phyloP scores from a whole-genome alignment of 2,329 filamentous ascomycete species.

The Phialophora verrucosa region DNA sequence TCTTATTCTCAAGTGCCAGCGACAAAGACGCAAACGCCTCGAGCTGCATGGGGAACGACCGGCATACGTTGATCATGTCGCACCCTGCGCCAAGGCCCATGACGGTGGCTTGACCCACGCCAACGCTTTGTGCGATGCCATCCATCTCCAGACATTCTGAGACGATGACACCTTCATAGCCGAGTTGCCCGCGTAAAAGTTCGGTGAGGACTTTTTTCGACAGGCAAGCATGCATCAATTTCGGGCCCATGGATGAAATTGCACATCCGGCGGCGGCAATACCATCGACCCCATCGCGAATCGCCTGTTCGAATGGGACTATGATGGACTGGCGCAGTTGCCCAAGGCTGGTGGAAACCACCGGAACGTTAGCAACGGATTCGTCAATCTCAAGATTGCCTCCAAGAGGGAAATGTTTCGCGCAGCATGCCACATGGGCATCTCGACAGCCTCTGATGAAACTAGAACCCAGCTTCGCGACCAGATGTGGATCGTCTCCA shows the following conservation, averaged over 20 bases:
- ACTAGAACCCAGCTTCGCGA: slow-evolving; percentile 89
- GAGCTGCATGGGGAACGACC: slow-evolving; percentile 83
- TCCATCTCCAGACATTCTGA: slow-evolving; percentile 98
- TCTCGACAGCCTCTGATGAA: slow-evolving; percentile 92
- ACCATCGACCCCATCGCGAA: slow-evolving; percentile 81
- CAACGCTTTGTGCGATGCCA: slow-evolving; percentile 89
- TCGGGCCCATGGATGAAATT: slow-evolving; percentile 87
- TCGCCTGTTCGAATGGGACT: slow-evolving; percentile 88
- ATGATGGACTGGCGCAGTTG: slow-evolving; percentile 86
- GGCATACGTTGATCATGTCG: slow-evolving; percentile 84
- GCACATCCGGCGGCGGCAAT: slow-evolving; percentile 96
- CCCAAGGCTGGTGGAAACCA: slow-evolving; percentile 91
- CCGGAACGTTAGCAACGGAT: slow-evolving; percentile 87
- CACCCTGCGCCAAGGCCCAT: slow-evolving; percentile 97
- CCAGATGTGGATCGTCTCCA: slow-evolving; percentile 92
- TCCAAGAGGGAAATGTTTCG: slow-evolving; percentile 96
- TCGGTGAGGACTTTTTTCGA: slow-evolving; percentile 93
- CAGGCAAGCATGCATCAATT: slow-evolving; percentile 91
- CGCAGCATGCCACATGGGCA: slow-evolving; percentile 83
- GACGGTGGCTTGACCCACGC: slow-evolving; percentile 92
- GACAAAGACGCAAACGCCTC: slow-evolving; percentile 90
- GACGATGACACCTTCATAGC: slow-evolving; percentile 87
- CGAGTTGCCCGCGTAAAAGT: slow-evolving; percentile 81
- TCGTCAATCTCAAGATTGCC: slow-evolving; percentile 92
- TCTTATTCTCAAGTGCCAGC: slow-evolving; percentile 84